A percentile compares a stretch with the other conserved stretches of the same genome.
These are phyloP conservation scores for Venturia aucupariae DNA, from an alignment of 2,329 filamentous ascomycete species.

Conservation along the genomic window DNA sequence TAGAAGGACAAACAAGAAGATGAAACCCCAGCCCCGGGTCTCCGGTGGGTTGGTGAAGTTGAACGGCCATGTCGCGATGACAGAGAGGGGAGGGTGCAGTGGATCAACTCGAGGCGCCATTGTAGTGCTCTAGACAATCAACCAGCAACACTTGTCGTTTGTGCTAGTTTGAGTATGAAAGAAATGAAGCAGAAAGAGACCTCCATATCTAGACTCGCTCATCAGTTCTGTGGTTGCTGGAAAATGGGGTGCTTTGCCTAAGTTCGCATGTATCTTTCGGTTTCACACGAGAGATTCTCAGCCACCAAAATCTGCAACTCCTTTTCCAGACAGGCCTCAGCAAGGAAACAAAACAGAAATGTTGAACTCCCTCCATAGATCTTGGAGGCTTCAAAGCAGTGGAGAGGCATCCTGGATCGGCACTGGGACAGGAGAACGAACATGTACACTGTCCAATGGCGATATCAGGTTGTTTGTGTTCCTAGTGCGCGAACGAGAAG, in stretches of 20 bases:
- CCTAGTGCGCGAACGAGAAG: neutral
- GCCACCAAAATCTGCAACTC: constrained; percentile 1
- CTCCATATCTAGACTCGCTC: neutral
- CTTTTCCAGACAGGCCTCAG: constrained; percentile 1
- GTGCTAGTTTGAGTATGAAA: neutral
- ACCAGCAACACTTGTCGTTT: neutral
- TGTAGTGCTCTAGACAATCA: neutral
- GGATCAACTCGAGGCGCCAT: neutral
- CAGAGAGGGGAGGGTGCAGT: neutral
- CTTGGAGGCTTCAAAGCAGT: neutral
- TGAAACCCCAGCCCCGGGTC: constrained; percentile 32
- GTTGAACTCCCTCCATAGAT: neutral
- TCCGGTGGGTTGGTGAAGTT: constrained; percentile 7
- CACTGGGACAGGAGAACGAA: neutral
- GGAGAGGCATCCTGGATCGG: neutral
- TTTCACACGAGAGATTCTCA: constrained; percentile 4
- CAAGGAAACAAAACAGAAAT: neutral
- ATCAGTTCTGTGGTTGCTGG: neutral
- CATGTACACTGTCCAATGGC: neutral
- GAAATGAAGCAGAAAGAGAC: neutral
- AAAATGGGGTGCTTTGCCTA: neutral
- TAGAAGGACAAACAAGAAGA: constrained; percentile 31
- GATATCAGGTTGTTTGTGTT: neutral
- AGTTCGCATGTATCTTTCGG: neutral
- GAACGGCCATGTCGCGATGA: constrained; percentile 6